Conservation (phyloP, 1,284 basidiomycete genomes). For the Sparassis latifolia region DNA sequence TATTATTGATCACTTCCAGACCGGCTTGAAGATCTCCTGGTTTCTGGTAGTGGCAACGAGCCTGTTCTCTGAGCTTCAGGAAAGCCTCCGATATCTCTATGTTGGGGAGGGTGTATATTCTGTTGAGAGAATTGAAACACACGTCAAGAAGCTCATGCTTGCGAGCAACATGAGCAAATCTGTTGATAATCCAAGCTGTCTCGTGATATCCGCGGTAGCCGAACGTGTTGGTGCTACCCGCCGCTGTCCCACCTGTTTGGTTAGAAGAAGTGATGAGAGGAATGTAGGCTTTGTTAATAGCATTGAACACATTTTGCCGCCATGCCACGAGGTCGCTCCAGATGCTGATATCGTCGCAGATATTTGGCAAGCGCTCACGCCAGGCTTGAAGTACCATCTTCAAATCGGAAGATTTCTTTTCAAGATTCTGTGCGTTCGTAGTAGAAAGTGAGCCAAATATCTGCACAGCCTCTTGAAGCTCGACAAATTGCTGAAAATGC, state of each 20-base stretch:
- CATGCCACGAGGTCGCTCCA: slow-evolving; percentile 99
- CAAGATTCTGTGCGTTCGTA: slow-evolving; percentile 87
- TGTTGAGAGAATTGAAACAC: slow-evolving; percentile 91
- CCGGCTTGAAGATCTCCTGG: slow-evolving; percentile 91
- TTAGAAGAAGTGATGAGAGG: slow-evolving; percentile 69
- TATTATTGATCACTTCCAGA: slow-evolving; percentile 98
- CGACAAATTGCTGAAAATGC: slow-evolving; percentile 99
- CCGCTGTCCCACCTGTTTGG: slow-evolving; percentile 41
- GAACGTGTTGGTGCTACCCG: slow-evolving; percentile 72
- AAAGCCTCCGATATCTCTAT: slow-evolving; percentile 99
- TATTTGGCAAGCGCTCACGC: slow-evolving; percentile 94
- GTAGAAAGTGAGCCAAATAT: slow-evolving; percentile 89
- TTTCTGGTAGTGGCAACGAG: slow-evolving; percentile 98
- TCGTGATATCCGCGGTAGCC: slow-evolving; percentile 99
- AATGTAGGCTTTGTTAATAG: slow-evolving; percentile 95
- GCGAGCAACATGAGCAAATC: slow-evolving; percentile 98
- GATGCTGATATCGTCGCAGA: slow-evolving; percentile 96
- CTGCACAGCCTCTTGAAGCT: slow-evolving; percentile 92
- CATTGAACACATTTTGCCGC: slow-evolving; percentile 89
- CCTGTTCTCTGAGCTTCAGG: slow-evolving; percentile 97
- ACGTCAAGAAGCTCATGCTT: slow-evolving; percentile 97
- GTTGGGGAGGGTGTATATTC: slow-evolving; percentile 98
- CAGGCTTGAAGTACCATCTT: slow-evolving; percentile 96
- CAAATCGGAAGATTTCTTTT: slow-evolving; percentile 91
- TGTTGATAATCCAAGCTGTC: slow-evolving; percentile 99